phyloP scores from a whole-genome alignment of 768 basidiomycete genomes.

The Naganishia vishniacii region DNA sequence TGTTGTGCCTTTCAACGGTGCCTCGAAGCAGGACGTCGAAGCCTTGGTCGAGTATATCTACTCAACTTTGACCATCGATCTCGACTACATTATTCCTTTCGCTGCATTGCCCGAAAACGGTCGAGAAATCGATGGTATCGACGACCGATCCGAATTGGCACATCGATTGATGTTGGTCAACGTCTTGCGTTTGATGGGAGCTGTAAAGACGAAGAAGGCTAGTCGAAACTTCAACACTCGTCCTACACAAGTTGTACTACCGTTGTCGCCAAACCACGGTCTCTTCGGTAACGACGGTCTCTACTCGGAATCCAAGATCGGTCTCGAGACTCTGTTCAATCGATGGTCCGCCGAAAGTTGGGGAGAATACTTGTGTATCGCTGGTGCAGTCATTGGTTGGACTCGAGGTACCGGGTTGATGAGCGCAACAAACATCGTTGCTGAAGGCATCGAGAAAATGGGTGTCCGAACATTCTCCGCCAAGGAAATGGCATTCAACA shows the following conservation, averaged over 20 bases:
- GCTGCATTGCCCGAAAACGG: slow-evolving; percentile 98
- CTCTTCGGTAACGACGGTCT: slow-evolving; percentile 95
- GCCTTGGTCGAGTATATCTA: slow-evolving; percentile 98
- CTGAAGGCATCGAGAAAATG: slow-evolving; percentile 83
- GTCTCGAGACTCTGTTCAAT: slow-evolving; percentile 94
- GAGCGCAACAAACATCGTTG: slow-evolving; percentile 89
- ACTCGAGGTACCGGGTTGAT: slow-evolving; percentile 96
- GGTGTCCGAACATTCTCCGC: slow-evolving; percentile 98
- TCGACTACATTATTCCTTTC: slow-evolving; percentile 97
- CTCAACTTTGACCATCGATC: slow-evolving; percentile 84
- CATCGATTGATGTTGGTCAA: slow-evolving; percentile 99
- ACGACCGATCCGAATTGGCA: slow-evolving; percentile 95
- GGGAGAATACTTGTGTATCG: slow-evolving; percentile 97
- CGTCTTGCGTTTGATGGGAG: slow-evolving; percentile 88
- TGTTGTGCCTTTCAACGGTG: slow-evolving; percentile 98
- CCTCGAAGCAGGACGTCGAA: slow-evolving; percentile 96
- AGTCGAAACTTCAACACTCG: slow-evolving; percentile 93
- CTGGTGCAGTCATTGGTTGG: slow-evolving; percentile 98
- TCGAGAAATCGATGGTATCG: slow-evolving; percentile 92
- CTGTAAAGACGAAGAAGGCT: slow-evolving; percentile 97
- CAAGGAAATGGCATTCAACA: slow-evolving; percentile 99
- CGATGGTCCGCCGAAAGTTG: slow-evolving; percentile 97
- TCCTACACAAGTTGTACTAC: slow-evolving; percentile 96
- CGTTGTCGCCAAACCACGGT: slow-evolving; percentile 96
- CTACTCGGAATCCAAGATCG: slow-evolving; percentile 97